Percentiles rank a stretch among this genome's conserved stretches.
phyloP scores from a whole-genome alignment of 2,329 filamentous ascomycete genomes.

The Didymosphaeria variabile region DNA sequence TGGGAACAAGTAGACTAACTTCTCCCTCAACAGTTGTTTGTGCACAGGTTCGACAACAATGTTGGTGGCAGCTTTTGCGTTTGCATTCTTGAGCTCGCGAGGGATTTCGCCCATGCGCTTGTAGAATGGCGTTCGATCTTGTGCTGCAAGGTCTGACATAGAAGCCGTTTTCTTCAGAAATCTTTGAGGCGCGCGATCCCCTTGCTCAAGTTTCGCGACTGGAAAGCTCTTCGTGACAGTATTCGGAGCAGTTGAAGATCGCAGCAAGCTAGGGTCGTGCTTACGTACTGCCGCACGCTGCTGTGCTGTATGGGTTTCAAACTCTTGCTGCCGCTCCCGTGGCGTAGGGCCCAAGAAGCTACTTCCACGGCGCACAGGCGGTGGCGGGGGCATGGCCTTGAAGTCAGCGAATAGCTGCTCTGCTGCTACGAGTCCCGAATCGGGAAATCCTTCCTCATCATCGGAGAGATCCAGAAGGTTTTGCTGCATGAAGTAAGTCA shows the following conservation, averaged over 20 bases:
- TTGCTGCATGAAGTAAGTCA: constrained; percentile 41
- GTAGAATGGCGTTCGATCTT: constrained; percentile 37
- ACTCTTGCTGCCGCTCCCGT: constrained; percentile 38
- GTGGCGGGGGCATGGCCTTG: constrained; percentile 30
- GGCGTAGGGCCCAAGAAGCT: constrained; percentile 45
- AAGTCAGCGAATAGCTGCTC: constrained; percentile 35
- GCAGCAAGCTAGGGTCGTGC: constrained; percentile 17
- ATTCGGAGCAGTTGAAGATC: constrained; percentile 33
- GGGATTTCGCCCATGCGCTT: constrained; percentile 38
- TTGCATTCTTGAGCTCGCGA: constrained; percentile 39
- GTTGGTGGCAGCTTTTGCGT: constrained; percentile 37
- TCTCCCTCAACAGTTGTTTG: constrained; percentile 45
- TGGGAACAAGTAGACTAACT: constrained; percentile 72
- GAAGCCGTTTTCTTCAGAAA: constrained; percentile 36
- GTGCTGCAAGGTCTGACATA: constrained; percentile 25
- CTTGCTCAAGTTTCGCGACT: constrained; percentile 17
- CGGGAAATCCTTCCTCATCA: constrained; percentile 33
- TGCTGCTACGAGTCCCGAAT: constrained; percentile 23
- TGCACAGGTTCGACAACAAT: constrained; percentile 44
- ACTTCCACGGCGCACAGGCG: constrained; percentile 25
- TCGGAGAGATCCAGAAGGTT: constrained; percentile 40
- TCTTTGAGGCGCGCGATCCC: constrained; percentile 9
- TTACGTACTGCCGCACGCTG: constrained; percentile 25
- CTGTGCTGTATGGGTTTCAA: constrained; percentile 31
- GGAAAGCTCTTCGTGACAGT: constrained; percentile 27